Percentiles rank a stretch among this genome's conserved stretches.
phyloP scores from a whole-genome alignment of 768 basidiomycete species.

The Phlebiopsis flavidoalba region DNA sequence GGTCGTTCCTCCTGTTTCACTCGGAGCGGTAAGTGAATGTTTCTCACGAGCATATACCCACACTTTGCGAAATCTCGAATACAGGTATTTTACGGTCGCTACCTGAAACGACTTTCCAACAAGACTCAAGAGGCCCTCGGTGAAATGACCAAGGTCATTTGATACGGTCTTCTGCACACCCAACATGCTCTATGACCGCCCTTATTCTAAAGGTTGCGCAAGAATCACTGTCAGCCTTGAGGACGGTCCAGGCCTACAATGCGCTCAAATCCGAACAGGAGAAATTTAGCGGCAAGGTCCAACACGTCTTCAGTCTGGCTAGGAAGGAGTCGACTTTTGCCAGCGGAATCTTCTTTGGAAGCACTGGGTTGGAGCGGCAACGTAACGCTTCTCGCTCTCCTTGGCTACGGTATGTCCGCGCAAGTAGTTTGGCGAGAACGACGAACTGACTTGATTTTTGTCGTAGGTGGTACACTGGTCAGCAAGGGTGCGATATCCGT shows the following conservation, averaged over 20 bases:
- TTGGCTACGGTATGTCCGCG: slow-evolving; percentile 74
- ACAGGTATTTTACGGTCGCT: slow-evolving; percentile 93
- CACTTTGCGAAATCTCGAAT: neutral
- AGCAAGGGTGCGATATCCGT: slow-evolving; percentile 85
- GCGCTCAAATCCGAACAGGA: slow-evolving; percentile 70
- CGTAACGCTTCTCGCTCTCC: slow-evolving; percentile 77
- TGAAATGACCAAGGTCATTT: slow-evolving; percentile 75
- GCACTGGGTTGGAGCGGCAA: slow-evolving; percentile 93
- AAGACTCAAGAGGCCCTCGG: slow-evolving; percentile 93
- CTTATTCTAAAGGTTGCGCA: slow-evolving; percentile 59
- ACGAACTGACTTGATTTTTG: neutral
- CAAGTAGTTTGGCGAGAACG: neutral
- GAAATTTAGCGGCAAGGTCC: slow-evolving; percentile 67
- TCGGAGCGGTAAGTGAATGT: slow-evolving; percentile 65
- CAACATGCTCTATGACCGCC: neutral
- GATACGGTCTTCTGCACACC: neutral
- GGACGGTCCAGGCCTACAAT: slow-evolving; percentile 91
- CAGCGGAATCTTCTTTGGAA: slow-evolving; percentile 89
- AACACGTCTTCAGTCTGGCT: slow-evolving; percentile 65
- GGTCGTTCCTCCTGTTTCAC: slow-evolving; percentile 83
- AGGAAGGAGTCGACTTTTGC: slow-evolving; percentile 80
- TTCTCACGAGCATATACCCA: slow-evolving; percentile 10
- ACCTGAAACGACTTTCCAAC: slow-evolving; percentile 86
- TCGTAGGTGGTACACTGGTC: slow-evolving; percentile 82
- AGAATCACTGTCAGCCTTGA: slow-evolving; percentile 81